These are phyloP conservation scores for Penicillium canescens DNA, from an alignment of 495 filamentous ascomycete genomes.

Conservation along the genomic window DNA sequence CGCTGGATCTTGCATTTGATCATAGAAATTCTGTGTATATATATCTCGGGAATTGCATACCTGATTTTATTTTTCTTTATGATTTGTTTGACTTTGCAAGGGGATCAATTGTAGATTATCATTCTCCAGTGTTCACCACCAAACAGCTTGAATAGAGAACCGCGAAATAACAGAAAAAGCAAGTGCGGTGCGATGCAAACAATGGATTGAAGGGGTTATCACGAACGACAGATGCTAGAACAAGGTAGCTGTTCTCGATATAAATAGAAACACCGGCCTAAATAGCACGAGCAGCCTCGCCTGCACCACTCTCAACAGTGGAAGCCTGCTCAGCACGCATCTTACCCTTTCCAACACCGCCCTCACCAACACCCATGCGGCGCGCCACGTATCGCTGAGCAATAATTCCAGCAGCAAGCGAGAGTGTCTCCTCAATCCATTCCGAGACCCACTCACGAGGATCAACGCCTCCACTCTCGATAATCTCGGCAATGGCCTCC, in stretches of 20 bases:
- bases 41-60: slow-evolving; percentile 1
- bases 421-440: slow-evolving; percentile 92
- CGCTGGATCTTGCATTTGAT: background rate
- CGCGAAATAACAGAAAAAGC: slow-evolving; percentile 3
- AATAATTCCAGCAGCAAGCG: slow-evolving; percentile 75
- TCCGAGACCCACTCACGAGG: slow-evolving; percentile 96
- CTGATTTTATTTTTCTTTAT: too few relatives aligned
- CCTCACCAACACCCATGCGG: slow-evolving; percentile 92
- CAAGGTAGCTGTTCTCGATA: slow-evolving; percentile 8
- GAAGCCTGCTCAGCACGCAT: slow-evolving; percentile 76
- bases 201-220: slow-evolving; percentile 12
- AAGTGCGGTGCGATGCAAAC: background rate
- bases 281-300: slow-evolving; percentile 78
- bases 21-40: slow-evolving; percentile 3
- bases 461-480: slow-evolving; percentile 86
- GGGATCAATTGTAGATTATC: slow-evolving; percentile 5
- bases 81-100: background rate
- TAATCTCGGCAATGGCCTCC: slow-evolving; percentile 82
- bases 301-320: slow-evolving; percentile 68
- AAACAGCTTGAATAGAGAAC: background rate
- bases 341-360: slow-evolving; percentile 65
- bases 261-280: slow-evolving; percentile 16
- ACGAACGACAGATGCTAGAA: slow-evolving; percentile 10
- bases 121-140: background rate
- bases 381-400: slow-evolving; percentile 96